Percentiles rank a stretch among this genome's conserved stretches.
Conservation (phyloP, 257 asterid species). For the Salvia rosmarinus region DNA sequence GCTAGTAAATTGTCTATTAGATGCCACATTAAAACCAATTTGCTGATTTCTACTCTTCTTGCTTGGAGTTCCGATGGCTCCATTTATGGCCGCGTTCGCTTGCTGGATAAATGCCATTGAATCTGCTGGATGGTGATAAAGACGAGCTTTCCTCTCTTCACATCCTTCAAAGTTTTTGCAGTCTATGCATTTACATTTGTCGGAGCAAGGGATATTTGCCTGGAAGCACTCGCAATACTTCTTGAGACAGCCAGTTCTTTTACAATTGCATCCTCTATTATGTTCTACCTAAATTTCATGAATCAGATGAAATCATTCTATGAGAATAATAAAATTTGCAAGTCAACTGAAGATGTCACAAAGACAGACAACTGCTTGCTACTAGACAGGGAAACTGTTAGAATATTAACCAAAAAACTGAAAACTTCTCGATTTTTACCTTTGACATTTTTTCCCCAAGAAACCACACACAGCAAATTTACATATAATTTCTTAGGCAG, state of each 20-base stretch:
- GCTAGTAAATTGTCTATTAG: slow-evolving; percentile 34
- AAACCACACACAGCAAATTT: not conserved
- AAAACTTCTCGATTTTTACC: slow-evolving; percentile 1
- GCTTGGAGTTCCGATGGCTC: slow-evolving; percentile 48
- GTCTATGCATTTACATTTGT: slow-evolving; percentile 70
- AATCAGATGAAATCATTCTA: slow-evolving; percentile 25
- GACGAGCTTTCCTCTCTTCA: slow-evolving; percentile 56
- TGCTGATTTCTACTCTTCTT: slow-evolving; percentile 49
- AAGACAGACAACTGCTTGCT: not conserved
- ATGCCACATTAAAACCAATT: slow-evolving; percentile 35
- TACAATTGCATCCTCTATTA: slow-evolving; percentile 76
- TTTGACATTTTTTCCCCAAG: not conserved
- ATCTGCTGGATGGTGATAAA: slow-evolving; percentile 45
- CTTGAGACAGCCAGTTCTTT: slow-evolving; percentile 77
- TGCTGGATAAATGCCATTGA: slow-evolving; percentile 40
- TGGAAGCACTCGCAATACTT: slow-evolving; percentile 84
- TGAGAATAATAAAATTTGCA: slow-evolving; percentile 6
- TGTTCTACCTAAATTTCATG: slow-evolving; percentile 58
- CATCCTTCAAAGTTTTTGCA: slow-evolving; percentile 78
- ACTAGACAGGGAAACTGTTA: not conserved
- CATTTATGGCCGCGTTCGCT: slow-evolving; percentile 56
- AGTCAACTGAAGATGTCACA: slow-evolving; percentile 1
- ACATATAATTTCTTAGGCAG: not conserved
- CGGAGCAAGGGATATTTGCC: slow-evolving; percentile 74
- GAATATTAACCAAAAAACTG: not conserved